These are phyloP conservation scores for Angophora floribunda DNA, from an alignment of 345 rosid species.

Conservation along the genomic window DNA sequence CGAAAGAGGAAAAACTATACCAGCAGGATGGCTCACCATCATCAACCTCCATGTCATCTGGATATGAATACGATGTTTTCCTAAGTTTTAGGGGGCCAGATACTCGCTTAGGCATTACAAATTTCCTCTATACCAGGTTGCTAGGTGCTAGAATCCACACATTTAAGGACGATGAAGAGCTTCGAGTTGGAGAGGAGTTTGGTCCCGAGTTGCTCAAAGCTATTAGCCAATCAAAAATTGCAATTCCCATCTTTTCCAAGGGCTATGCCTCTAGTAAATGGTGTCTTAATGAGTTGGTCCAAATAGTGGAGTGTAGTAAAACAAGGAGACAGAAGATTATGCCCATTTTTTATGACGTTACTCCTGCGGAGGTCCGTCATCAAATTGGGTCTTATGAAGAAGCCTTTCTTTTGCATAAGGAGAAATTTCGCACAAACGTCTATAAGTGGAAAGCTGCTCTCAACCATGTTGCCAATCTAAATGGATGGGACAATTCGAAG, in stretches of 20 bases:
- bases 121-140: not conserved
- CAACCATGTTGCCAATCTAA: not conserved
- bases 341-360: not conserved
- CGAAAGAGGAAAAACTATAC: not conserved
- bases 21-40: not conserved
- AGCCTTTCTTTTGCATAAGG: not conserved
- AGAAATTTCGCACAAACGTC: not conserved
- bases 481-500: not conserved
- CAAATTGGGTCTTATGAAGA: not conserved
- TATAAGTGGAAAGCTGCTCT: not conserved
- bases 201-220: not conserved
- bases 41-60: not conserved
- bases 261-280: not conserved
- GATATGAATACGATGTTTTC: not conserved
- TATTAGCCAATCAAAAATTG: not conserved
- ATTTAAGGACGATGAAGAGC: not conserved
- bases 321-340: not conserved
- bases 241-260: not conserved
- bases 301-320: not conserved
- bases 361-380: not conserved
- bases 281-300: not conserved
- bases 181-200: not conserved
- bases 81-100: not conserved
- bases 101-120: not conserved
- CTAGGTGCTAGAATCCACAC: not conserved